Base-by-base conservation (phyloP, 106 monocot species). In the Platanthera zijinensis region DNA sequence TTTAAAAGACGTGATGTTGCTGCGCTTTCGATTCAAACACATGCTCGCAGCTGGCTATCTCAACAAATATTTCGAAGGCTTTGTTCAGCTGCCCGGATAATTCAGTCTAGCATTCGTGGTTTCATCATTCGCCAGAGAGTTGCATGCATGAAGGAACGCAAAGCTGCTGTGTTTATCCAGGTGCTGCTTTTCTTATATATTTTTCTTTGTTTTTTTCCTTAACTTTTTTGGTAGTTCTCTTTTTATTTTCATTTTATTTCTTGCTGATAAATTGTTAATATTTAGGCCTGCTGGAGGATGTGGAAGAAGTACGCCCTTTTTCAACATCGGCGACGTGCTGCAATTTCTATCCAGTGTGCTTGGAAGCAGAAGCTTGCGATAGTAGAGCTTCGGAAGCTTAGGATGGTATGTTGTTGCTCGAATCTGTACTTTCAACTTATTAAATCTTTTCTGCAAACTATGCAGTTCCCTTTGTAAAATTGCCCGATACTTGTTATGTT, bases 281-380 rank as follows among this genome's bases (percentile, higher is more conserved):
- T 54, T 52, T 72, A 97, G 97, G 85, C 89, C n/a, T 76, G 69
- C 74, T 97, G 97, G 97, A 93, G 86, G 73, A 89, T 79, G 83
- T 73, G 82, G 81, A 87, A 88, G 81, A 71, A 72, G 63, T 53
- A 12, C 47, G 75, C 46, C 9, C 21, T 18, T 46, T 91, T 88
- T 71, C 83, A 61, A 56, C 78, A 79, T 32, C 86, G 71, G 62
- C 74, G 79, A 70, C 56, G 25, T 72, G 85, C 91, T 47, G 80
- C 80, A 28, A 61, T 97, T 56, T 75, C 81, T 12, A 80, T 97
- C 80, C 97, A 97, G 73, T 94, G 89, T 82, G 84, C 87, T 28
- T 97, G 91, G 97, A 91, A 90, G 83, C 84, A 59, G 74, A 97
- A 86, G 30, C 78, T 91, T 78, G 91, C 97, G 51, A 91, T 75